Evolutionary conservation across 2,329 filamentous ascomycete genomes (phyloP).

Genomic region (Microdochium bolleyi): DNA sequence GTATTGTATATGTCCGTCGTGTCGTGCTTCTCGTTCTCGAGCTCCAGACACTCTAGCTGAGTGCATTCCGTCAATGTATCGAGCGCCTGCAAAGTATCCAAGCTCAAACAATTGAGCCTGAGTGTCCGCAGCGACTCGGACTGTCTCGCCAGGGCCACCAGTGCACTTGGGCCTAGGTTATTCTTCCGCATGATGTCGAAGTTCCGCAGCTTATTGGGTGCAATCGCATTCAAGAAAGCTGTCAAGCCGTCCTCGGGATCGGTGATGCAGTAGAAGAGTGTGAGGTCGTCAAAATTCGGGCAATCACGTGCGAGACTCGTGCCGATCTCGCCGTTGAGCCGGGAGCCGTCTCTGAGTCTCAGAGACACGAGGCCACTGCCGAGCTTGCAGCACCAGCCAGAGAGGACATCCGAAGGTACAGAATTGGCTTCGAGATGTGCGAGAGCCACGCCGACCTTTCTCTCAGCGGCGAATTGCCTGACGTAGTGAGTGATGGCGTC

Average conservation of each 20-base stretch:
- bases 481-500: slow-evolving; percentile 47
- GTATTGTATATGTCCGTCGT: slow-evolving; percentile 10
- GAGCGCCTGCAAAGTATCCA: slow-evolving; percentile 17
- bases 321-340: slow-evolving; percentile 46
- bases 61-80: slow-evolving; percentile 22
- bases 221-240: slow-evolving; percentile 47
- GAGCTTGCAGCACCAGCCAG: slow-evolving; percentile 51
- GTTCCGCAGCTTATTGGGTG: slow-evolving; percentile 45
- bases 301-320: slow-evolving; percentile 49
- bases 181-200: slow-evolving; percentile 52
- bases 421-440: slow-evolving; percentile 47
- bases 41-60: slow-evolving; percentile 21
- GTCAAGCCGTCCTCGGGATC: slow-evolving; percentile 49
- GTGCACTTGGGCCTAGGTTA: slow-evolving; percentile 43
- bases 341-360: slow-evolving; percentile 52
- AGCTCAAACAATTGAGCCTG: slow-evolving; percentile 19
- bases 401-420: slow-evolving; percentile 41
- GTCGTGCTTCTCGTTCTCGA: slow-evolving; percentile 17
- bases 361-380: slow-evolving; percentile 46
- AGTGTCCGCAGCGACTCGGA: slow-evolving; percentile 24
- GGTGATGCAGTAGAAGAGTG: slow-evolving; percentile 39
- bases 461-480: slow-evolving; percentile 23
- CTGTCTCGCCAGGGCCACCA: slow-evolving; percentile 42
- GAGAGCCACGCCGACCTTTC: slow-evolving; percentile 40
- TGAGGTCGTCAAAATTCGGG: slow-evolving; percentile 51